Evolutionary conservation across 371 early-diverging fungal species (phyloP).

Genomic region (Apophysomyces elegans): DNA sequence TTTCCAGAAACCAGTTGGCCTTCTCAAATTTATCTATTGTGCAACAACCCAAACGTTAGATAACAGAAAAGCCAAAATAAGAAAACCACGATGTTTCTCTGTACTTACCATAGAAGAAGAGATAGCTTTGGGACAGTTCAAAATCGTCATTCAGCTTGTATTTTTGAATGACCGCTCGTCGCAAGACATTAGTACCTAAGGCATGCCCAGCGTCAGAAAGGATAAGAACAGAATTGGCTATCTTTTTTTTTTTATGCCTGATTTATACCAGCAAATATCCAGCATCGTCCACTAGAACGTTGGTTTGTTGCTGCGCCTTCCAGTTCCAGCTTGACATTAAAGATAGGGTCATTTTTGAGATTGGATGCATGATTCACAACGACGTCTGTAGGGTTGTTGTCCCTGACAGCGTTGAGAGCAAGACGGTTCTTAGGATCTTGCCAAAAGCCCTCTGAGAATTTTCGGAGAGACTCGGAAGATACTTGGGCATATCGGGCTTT

Average conservation of each 20-base stretch:
- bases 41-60: background rate
- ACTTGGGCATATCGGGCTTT: conserved; percentile 31
- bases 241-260: conserved; percentile 19
- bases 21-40: conserved; percentile 72
- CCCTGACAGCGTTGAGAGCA: conserved; percentile 68
- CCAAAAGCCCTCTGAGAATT: conserved; percentile 54
- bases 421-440: conserved; percentile 70
- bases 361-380: conserved; percentile 58
- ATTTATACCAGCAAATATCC: conserved; percentile 77
- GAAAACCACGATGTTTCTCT: no score
- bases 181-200: conserved; percentile 45
- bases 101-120: conserved; percentile 79
- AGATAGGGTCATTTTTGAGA: conserved; percentile 53
- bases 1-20: conserved; percentile 83
- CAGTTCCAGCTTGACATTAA: conserved; percentile 62
- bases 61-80: no score
- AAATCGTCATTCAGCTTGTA: conserved; percentile 76
- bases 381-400: conserved; percentile 60
- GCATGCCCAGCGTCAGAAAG: background rate
- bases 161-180: conserved; percentile 40
- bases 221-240: background rate
- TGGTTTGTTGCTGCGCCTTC: conserved; percentile 78
- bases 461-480: conserved; percentile 30
- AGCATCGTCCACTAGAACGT: conserved; percentile 81
- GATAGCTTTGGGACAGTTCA: conserved; percentile 78